Evolutionary conservation across 2,329 filamentous ascomycete species (phyloP), one percentile per base, ranked within the genome.

Genomic region (Geoglossum cookeanum): DNA sequence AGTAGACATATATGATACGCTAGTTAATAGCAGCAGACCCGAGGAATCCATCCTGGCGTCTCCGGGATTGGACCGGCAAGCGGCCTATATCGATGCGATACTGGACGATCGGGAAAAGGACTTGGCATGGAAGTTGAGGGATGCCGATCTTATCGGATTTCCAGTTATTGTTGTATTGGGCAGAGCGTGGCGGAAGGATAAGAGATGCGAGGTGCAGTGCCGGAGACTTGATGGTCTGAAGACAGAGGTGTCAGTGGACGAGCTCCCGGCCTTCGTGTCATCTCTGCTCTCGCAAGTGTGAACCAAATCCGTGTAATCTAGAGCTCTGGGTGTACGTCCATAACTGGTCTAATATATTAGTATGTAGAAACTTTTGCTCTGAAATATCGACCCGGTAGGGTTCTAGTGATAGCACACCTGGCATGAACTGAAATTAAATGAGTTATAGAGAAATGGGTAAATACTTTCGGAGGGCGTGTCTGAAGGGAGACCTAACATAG

Each of bases 131-230:
- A 97, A 94, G 68, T 73, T 97, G 65, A 81, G 80, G 42, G 92
- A 98, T 70, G 92, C 91, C 0, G 90, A 97, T 68, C 67, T 92
- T 58, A 80, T 91, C 57, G 92, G 92, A 2, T 95, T 94, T 67
- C 91, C 91, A 0, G 75, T 97, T 11, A 75, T 91, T 7, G 74
- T 96, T 11, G 76, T 96, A 1, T 68, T 97, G 35, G 91, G 91
- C 0, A 83, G 78, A 60, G 73, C 73, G 3, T 94, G 85, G 83
- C 72, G 76, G 42, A 68, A 69, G 35, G 70, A 74, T 1, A 71
- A 72, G 49, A 68, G 72, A n/a, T 78, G 85, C 42, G 89, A 94
- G 67, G 78, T 95, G 33, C 87, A 94, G 65, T 91, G 87, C 69
- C 77, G 87, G 59, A 75, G 78, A 58, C 71, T 91, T 30, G 76